Conservation (phyloP, 2,329 filamentous ascomycete genomes). For the Neonectria neomacrospora region DNA sequence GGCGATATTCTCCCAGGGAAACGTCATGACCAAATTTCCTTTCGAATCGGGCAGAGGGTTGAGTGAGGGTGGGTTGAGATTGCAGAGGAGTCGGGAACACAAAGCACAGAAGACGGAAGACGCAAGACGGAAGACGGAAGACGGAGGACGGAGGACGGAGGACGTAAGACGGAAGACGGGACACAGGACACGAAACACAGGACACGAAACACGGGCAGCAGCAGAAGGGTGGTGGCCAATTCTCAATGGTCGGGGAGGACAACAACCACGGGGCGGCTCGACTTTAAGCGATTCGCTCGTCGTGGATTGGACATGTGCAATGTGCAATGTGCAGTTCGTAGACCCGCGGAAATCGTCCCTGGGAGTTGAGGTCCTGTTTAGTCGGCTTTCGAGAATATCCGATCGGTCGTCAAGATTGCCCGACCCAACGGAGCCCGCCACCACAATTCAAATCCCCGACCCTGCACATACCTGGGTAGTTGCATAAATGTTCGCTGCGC, state of each 20-base stretch:
- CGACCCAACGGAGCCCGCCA: slow-evolving; percentile 38
- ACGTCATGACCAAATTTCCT: slow-evolving; percentile 31
- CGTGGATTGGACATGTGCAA: slow-evolving; percentile 25
- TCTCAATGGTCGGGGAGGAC: slow-evolving; percentile 23
- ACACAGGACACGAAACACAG: slow-evolving; percentile 6
- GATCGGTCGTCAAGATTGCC: slow-evolving; percentile 36
- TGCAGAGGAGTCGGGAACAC: not conserved
- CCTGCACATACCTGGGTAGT: slow-evolving; percentile 6
- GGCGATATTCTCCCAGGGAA: slow-evolving; percentile 41
- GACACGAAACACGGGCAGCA: slow-evolving; percentile 23
- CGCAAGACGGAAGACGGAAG: slow-evolving; percentile 20
- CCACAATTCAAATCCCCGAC: slow-evolving; percentile 31
- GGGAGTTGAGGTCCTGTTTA: slow-evolving; percentile 24
- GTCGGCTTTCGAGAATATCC: slow-evolving; percentile 12
- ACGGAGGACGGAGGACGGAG: slow-evolving; percentile 6
- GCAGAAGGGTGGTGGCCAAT: slow-evolving; percentile 25
- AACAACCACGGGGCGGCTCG: slow-evolving; percentile 30
- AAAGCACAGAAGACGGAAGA: slow-evolving; percentile 8
- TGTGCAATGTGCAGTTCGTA: slow-evolving; percentile 23
- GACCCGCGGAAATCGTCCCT: slow-evolving; percentile 28
- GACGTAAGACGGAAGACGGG: slow-evolving; percentile 18
- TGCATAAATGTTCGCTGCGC: not conserved
- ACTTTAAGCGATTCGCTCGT: slow-evolving; percentile 40
- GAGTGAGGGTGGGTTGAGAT: not conserved
- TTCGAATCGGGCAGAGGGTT: not conserved